A percentile compares a stretch with the other conserved stretches of the same genome.
These are phyloP conservation scores for Phragmites australis DNA, from an alignment of 176 grass and related monocot genomes.

Conservation along the genomic window DNA sequence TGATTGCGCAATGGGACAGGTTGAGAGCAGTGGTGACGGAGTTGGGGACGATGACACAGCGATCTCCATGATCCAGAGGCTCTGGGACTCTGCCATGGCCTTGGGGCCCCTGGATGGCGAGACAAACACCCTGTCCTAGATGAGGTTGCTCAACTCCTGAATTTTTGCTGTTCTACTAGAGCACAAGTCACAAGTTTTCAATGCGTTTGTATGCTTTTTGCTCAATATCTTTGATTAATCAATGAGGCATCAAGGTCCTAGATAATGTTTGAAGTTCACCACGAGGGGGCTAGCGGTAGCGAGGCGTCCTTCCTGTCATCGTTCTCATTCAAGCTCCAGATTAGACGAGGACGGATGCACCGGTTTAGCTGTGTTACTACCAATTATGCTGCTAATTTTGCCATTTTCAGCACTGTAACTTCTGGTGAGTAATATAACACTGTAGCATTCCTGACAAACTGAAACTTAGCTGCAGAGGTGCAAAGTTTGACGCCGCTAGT, in stretches of 20 bases:
- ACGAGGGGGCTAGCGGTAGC: not conserved
- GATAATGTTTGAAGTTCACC: constrained; percentile 54
- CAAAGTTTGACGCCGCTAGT: constrained; percentile 68
- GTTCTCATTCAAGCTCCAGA: constrained; percentile 79
- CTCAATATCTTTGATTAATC: not conserved
- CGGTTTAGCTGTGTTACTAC: constrained; percentile 65
- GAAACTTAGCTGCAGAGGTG: constrained; percentile 46
- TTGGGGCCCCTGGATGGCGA: constrained; percentile 52
- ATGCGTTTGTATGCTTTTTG: not conserved
- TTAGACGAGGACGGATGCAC: constrained; percentile 65
- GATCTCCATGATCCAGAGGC: constrained; percentile 69
- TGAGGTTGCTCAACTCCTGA: constrained; percentile 28
- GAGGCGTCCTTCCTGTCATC: constrained; percentile 26
- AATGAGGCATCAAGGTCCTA: constrained; percentile 55
- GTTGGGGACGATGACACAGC: constrained; percentile 43
- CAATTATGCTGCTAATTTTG: not conserved
- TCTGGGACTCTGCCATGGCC: constrained; percentile 77
- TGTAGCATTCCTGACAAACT: constrained; percentile 10
- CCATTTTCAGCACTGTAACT: not conserved
- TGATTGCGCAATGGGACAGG: constrained; percentile 20
- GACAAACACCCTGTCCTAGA: constrained; percentile 46
- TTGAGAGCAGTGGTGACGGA: constrained; percentile 45
- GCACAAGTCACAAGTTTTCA: not conserved
- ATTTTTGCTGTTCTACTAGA: not conserved
- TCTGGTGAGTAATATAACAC: not conserved